Conservation (phyloP, 495 filamentous ascomycete genomes). For the Penicillium pulvis region DNA sequence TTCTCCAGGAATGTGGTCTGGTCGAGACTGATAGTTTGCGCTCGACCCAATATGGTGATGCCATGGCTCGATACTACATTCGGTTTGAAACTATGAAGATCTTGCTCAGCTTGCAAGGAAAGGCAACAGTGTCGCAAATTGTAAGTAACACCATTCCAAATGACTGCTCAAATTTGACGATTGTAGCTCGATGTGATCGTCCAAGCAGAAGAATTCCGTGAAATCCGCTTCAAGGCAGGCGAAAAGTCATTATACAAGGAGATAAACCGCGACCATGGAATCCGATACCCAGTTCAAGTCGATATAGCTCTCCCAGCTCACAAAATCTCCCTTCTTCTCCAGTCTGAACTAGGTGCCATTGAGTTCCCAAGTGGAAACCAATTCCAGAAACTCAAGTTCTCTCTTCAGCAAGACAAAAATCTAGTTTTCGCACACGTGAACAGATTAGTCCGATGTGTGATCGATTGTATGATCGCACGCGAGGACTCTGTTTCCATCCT, state of each 20-base stretch:
- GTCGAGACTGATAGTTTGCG: slow-evolving; percentile 56
- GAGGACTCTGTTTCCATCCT: slow-evolving; percentile 66
- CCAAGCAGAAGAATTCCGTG: slow-evolving; percentile 76
- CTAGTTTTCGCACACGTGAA: slow-evolving; percentile 73
- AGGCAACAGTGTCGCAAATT: slow-evolving; percentile 67
- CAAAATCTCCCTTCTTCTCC: slow-evolving; percentile 86
- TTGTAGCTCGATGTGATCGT: slow-evolving; percentile 63
- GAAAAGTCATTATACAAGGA: slow-evolving; percentile 81
- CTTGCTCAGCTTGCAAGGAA: slow-evolving; percentile 62
- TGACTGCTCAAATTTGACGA: slow-evolving; percentile 32
- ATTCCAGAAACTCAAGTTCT: slow-evolving; percentile 58
- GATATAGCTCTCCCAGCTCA: slow-evolving; percentile 69
- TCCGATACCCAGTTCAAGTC: slow-evolving; percentile 82
- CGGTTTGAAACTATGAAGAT: slow-evolving; percentile 88
- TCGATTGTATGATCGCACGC: slow-evolving; percentile 76
- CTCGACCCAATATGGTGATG: slow-evolving; percentile 78
- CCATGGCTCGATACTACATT: slow-evolving; percentile 93
- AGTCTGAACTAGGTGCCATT: slow-evolving; percentile 74
- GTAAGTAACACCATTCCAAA: slow-evolving; percentile 50
- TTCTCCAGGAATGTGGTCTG: slow-evolving; percentile 64
- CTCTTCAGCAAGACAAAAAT: slow-evolving; percentile 68
- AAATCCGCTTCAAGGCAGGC: slow-evolving; percentile 70
- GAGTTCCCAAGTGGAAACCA: slow-evolving; percentile 69
- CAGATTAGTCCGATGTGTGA: slow-evolving; percentile 77
- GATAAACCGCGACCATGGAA: slow-evolving; percentile 71